Conservation (phyloP, 352 stramenopile species). For the Globisporangium cystogenes region DNA sequence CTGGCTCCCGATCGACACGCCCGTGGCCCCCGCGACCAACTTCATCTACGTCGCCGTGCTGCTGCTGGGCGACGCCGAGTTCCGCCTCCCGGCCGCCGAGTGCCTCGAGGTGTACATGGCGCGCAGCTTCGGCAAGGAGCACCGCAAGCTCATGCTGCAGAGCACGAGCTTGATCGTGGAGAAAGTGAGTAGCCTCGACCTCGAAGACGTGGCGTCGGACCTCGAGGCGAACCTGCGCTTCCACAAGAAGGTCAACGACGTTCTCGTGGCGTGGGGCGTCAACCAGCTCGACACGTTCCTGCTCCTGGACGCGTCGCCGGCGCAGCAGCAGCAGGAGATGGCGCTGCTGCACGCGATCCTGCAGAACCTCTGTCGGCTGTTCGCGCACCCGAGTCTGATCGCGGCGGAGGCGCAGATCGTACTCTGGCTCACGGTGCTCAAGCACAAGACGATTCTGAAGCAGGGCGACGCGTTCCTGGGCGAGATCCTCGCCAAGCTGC, state of each 20-base stretch:
- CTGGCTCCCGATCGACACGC: constrained; percentile 70
- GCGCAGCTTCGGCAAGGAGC: constrained; percentile 64
- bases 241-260: constrained; percentile 72
- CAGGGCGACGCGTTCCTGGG: constrained; percentile 28
- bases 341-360: constrained; percentile 39
- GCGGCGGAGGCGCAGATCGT: constrained; percentile 68
- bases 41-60: constrained; percentile 57
- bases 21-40: constrained; percentile 46
- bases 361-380: constrained; percentile 45
- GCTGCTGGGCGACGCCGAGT: constrained; percentile 47
- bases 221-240: constrained; percentile 51
- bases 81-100: constrained; percentile 50
- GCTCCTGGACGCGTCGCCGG: constrained; percentile 8
- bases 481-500: constrained; percentile 39
- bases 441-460: constrained; percentile 59
- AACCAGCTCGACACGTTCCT: constrained; percentile 62
- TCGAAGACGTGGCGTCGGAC: constrained; percentile 34
- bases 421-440: constrained; percentile 67
- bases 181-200: constrained; percentile 41
- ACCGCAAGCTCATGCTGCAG: constrained; percentile 53
- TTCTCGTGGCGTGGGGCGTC: constrained; percentile 65
- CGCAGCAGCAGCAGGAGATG: constrained; percentile 32
- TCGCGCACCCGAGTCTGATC: constrained; percentile 60
- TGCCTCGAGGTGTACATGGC: constrained; percentile 71
- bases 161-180: constrained; percentile 52